Evolutionary conservation across 1,284 basidiomycete species (phyloP).

Genomic region (Cryptococcus deneoformans): DNA sequence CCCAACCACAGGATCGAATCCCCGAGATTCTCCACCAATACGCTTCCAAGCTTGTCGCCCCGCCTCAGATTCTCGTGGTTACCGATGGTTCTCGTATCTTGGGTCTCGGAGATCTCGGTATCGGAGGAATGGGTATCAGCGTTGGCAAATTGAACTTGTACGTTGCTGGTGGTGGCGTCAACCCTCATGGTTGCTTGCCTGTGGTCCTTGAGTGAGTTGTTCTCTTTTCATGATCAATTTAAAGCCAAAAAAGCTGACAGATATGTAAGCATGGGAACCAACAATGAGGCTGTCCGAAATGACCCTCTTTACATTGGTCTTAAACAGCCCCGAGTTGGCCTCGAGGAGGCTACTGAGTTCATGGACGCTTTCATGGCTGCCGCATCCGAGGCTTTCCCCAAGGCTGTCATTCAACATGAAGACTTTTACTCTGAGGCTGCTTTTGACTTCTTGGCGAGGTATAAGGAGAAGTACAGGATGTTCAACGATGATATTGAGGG

Average conservation of each 20-base stretch:
- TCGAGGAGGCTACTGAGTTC: slow-evolving; percentile 63
- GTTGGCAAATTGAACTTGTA: slow-evolving; percentile 93
- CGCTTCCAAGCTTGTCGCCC: slow-evolving; percentile 57
- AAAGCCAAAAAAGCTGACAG: not conserved
- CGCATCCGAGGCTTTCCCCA: slow-evolving; percentile 70
- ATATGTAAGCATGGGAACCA: slow-evolving; percentile 66
- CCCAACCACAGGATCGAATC: slow-evolving; percentile 32
- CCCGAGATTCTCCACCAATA: slow-evolving; percentile 43
- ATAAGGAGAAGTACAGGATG: slow-evolving; percentile 68
- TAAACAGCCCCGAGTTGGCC: slow-evolving; percentile 64
- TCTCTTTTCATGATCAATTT: not conserved
- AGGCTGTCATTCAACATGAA: slow-evolving; percentile 85
- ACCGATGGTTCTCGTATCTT: slow-evolving; percentile 93
- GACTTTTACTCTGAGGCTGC: slow-evolving; percentile 86
- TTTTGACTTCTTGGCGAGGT: slow-evolving; percentile 74
- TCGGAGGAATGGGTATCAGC: slow-evolving; percentile 75
- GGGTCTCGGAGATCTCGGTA: slow-evolving; percentile 80
- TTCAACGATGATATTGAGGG: slow-evolving; percentile 88
- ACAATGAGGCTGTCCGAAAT: slow-evolving; percentile 74
- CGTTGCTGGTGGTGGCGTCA: slow-evolving; percentile 77
- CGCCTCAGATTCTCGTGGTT: slow-evolving; percentile 78
- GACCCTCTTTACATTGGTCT: slow-evolving; percentile 91
- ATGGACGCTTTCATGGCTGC: slow-evolving; percentile 93
- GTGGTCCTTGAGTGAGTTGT: slow-evolving; percentile 58
- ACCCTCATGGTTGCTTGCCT: slow-evolving; percentile 78